Conservation (phyloP, 345 rosid genomes). For the Lenwebbia sp. region DNA sequence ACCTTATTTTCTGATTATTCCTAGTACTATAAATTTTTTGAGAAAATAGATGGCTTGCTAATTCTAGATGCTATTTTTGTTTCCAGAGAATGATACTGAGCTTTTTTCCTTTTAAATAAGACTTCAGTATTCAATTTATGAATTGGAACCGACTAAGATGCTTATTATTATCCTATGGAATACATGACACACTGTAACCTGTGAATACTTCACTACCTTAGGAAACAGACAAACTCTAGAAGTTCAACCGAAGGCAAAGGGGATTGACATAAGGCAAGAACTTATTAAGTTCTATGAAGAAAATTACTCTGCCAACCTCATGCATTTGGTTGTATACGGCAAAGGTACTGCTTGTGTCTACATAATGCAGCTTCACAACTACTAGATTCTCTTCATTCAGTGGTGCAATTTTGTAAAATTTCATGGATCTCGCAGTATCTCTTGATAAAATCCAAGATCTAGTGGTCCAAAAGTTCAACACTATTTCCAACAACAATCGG, state of each 20-base stretch:
- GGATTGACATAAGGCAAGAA: conserved; percentile 62
- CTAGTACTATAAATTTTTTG: not conserved
- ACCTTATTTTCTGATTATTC: not conserved
- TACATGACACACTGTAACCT: not conserved
- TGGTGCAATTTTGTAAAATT: not conserved
- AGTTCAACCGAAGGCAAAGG: conserved; percentile 67
- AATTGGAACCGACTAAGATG: not conserved
- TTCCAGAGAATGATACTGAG: not conserved
- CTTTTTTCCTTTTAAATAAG: not conserved
- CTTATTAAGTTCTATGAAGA: conserved; percentile 74
- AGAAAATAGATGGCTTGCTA: not conserved
- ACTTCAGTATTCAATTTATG: not conserved
- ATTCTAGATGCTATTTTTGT: not conserved
- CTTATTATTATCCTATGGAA: not conserved
- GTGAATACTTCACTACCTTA: not conserved
- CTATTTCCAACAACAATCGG: conserved; percentile 42
- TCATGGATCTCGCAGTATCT: conserved; percentile 38
- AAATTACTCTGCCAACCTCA: conserved; percentile 80
- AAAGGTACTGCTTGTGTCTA: conserved; percentile 33
- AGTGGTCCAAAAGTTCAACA: conserved; percentile 54
- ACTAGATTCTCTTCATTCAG: not conserved
- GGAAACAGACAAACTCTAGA: conserved; percentile 80
- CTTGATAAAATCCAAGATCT: conserved; percentile 58
- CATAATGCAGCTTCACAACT: not conserved
- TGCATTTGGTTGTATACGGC: conserved; percentile 73